Base-by-base conservation (phyloP, 2,329 filamentous ascomycete genomes). In the Hymenoscyphus occultus region DNA sequence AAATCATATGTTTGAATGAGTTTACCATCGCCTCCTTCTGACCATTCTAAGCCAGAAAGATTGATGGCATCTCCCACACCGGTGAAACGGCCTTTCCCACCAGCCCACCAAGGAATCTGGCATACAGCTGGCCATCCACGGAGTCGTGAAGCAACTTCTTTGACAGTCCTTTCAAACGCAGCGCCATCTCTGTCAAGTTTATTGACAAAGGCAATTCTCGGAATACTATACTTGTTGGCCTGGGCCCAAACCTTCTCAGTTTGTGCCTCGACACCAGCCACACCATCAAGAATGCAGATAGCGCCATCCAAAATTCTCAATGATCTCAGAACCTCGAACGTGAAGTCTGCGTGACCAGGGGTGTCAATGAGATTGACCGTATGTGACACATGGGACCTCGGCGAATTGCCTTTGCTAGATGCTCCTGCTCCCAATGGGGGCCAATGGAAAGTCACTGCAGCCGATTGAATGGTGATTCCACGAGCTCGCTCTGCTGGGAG, bases 401-500 rank as follows among this genome's bases (percentile, higher is more conserved):
- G 80, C 79, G 60, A 74, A 72, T 64, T 73, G 75, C 68, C 77
- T 78, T 0, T 77, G 63, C 56, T 19, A n/a, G 22, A 59, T 35
- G 67, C 35, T 32, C 60, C 62, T 32, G 71, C 64, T 32, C 66
- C 54, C 13, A 80, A 75, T 7, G 87, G 89, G 5, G 95, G 95
- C 95, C 95, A 99, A 68, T 90, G 84, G 76, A 98, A 97, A 1
- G 93, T 97, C 70, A 98, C 96, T 58, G 95, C 94, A 12, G 95
- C 95, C 2, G 94, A 98, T 76, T 98, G 95, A 67, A 99, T 98
- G 3, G 95, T 99, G 75, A 99, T 98, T 39, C 95, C 95, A 70
- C 95, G 85, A 70, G 93, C 89, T 73, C 94, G 85, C 77, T 99
- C 95, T 69, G 96, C 89, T 6, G 95, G 94, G 6, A 99, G 84